A percentile compares a stretch with the other conserved stretches of the same genome.
Conservation (phyloP, 495 filamentous ascomycete genomes). For the Tuber aestivum region DNA sequence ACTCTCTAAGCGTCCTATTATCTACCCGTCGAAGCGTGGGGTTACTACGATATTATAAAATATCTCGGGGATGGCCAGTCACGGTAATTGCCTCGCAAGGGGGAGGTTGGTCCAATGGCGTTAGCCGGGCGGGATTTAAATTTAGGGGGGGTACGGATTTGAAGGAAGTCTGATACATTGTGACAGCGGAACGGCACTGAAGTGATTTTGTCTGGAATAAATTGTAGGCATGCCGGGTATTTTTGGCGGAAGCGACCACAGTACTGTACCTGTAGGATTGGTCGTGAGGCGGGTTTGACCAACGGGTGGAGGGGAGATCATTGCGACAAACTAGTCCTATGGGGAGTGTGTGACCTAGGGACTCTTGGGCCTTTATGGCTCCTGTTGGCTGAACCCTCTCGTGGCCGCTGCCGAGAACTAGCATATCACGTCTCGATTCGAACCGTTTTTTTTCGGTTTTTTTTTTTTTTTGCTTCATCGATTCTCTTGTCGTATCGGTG, state of each 20-base stretch:
- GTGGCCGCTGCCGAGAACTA: neutral
- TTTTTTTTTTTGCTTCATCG: neutral
- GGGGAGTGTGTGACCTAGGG: too few species aligned
- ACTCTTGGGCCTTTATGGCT: neutral
- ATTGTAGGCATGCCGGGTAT: neutral
- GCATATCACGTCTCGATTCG: neutral
- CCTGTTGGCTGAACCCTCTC: neutral
- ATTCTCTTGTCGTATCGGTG: neutral
- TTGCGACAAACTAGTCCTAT: neutral
- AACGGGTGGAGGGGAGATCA: neutral
- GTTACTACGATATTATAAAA: neutral
- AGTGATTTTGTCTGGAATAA: neutral
- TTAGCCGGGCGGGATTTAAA: neutral
- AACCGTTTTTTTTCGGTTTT: too few species aligned
- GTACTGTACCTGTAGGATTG: neutral
- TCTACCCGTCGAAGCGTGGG: neutral
- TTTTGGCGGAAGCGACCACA: neutral
- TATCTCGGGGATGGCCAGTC: neutral
- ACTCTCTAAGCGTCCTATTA: neutral
- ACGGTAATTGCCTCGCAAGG: neutral
- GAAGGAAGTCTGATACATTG: neutral
- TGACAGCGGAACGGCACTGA: neutral
- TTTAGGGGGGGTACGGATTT: neutral
- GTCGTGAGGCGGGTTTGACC: too few species aligned
- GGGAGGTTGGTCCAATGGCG: neutral